phyloP scores from a whole-genome alignment of 176 grass and related monocot genomes.

The Carex littledalei region DNA sequence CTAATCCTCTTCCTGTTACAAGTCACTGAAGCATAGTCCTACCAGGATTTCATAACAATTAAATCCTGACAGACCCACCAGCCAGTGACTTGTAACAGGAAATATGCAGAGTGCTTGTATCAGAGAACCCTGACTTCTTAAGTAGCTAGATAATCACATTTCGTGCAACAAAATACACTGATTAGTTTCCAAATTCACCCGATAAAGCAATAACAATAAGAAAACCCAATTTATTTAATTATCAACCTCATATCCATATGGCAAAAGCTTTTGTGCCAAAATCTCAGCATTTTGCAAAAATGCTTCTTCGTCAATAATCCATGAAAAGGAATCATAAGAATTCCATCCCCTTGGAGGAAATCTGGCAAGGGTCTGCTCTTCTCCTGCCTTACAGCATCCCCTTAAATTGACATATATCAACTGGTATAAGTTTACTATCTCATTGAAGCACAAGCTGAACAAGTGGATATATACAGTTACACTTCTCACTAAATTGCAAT shows the following conservation, averaged over 20 bases:
- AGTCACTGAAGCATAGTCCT: not conserved
- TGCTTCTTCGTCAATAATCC: constrained; percentile 57
- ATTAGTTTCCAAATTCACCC: not conserved
- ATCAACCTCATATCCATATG: constrained; percentile 69
- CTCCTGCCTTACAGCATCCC: constrained; percentile 8
- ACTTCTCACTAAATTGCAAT: not conserved
- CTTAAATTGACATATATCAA: constrained; percentile 23
- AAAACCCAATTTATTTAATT: not conserved
- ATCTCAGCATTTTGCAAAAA: constrained; percentile 72
- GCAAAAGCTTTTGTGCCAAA: constrained; percentile 54
- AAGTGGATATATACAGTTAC: not conserved
- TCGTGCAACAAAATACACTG: not conserved
- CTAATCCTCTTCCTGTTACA: not conserved
- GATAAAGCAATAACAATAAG: not conserved
- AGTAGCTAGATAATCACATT: not conserved
- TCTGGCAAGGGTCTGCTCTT: constrained; percentile 15
- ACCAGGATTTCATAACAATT: not conserved
- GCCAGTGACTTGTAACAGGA: not conserved
- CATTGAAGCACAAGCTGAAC: not conserved
- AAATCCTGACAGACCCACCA: not conserved
- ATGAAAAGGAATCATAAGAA: constrained; percentile 91
- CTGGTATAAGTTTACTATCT: not conserved
- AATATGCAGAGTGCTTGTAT: not conserved
- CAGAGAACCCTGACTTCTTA: not conserved
- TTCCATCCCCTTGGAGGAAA: constrained; percentile 87